Conservation (phyloP, 352 stramenopile genomes). For the Phytophthora ohioensis region DNA sequence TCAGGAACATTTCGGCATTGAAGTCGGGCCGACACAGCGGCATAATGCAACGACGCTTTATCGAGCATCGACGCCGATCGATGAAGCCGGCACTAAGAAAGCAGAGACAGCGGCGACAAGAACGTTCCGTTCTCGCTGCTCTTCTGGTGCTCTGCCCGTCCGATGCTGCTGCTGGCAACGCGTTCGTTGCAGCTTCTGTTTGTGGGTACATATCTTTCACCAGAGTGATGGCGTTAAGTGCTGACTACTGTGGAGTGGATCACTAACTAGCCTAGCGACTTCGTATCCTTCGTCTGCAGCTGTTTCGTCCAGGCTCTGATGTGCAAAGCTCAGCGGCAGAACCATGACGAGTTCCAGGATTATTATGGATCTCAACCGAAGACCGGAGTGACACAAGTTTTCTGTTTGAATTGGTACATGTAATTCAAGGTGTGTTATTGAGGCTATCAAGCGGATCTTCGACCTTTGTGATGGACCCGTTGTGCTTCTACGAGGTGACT, state of each 20-base stretch:
- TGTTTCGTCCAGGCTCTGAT: not conserved
- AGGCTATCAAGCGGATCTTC: constrained; percentile 65
- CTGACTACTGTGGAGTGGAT: not conserved
- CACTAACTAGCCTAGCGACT: not conserved
- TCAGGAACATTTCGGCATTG: not conserved
- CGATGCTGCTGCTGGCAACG: not conserved
- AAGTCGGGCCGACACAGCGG: not conserved
- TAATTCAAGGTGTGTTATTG: constrained; percentile 47
- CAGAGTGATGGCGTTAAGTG: not conserved
- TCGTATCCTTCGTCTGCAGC: not conserved
- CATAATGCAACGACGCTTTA: constrained; percentile 1
- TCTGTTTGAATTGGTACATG: no score
- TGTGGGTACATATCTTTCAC: not conserved
- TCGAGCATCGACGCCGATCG: not conserved
- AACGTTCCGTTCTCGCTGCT: not conserved
- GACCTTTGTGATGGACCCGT: constrained; percentile 63
- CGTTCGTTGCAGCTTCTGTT: not conserved
- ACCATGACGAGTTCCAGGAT: not conserved
- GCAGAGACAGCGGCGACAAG: not conserved
- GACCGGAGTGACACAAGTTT: no score
- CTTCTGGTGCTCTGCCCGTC: not conserved
- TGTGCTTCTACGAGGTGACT: constrained; percentile 66
- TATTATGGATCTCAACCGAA: no score
- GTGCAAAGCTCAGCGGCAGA: not conserved
- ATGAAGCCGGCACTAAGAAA: not conserved